Base-by-base conservation (phyloP, 768 basidiomycete genomes). In the Termitomyces heimii region DNA sequence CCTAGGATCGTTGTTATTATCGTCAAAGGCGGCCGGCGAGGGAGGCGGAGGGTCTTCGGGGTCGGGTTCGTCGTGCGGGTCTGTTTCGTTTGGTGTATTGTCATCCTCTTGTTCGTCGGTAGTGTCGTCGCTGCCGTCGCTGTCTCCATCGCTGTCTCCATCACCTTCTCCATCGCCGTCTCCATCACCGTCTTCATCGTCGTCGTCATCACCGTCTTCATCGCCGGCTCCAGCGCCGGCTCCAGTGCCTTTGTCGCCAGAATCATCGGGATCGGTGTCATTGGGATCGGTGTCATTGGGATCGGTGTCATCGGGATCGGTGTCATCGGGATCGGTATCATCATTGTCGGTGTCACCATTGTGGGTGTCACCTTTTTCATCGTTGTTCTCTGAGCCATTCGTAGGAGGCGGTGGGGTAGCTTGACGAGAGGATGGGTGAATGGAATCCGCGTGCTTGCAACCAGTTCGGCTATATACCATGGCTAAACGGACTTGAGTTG, bases 1-100 rank as follows among this genome's bases (percentile, higher is more conserved):
- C 7, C 8, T 40, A 5, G 18, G 51, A 9, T 20, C 6, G 13
- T 52, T 28, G 12, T 52, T 37, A 13, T 52, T 37, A 6, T 52
- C 51, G 26, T 40, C 39, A 12, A 28, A 5, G 13, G 37, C 20
- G 2, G 18, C 18, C 3, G 51, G 37, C 9, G 37, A 26, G 26
- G 50, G 50, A 39, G 51, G 51, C 26, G 37, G 51, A 12, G 51
- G 51, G n/a, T 52, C 51, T 40, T 52, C 51, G 5, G 51, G 51
- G 4, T 52, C 7, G 12, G 37, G 51, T 40, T 39, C 37, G 1
- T 28, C 26, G 18, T 18, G 28, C 50, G 26, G n/a, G 37, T 12
- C 5, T 4, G 7, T 24, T 28, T 28, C 37, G 4, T 26, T 18
- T 3, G 28, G 37, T 3, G 51, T 13, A 20, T 14, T 12, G n/a